Evolutionary conservation across 2,329 filamentous ascomycete species (phyloP), one percentile per base, ranked within the genome.

Genomic region (Annulohypoxylon truncatum): DNA sequence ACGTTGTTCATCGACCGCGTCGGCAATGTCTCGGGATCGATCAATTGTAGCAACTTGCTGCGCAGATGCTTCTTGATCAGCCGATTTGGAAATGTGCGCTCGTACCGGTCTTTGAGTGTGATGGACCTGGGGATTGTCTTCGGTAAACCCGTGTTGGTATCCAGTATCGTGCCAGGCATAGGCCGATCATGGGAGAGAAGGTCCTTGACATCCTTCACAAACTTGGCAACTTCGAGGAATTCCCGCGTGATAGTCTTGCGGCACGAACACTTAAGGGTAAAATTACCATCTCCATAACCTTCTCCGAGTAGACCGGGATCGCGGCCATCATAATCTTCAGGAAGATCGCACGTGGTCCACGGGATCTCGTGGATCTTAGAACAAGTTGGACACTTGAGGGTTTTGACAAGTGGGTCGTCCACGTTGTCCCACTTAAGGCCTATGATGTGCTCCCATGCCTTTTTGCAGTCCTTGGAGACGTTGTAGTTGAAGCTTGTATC

Each of bases 111-210:
- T 48, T 28, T 71, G 24, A 59, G 67, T 22, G 5, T 59, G 42
- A 15, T 65, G 29, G 1, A 10, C 1, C 26, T 9, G 26, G 72
- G 73, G 1, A 80, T 69, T 1, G 68, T 53, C 28, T 80, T 59
- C 2, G 88, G 86, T 13, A 80, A 76, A 0, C 91, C 91, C 0
- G 73, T 81, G 1, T 78, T 75, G 0, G 83, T 74, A 7, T 87
- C 81, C 6, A 93, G 81, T 3, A 93, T 75, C 0, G 91, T 93
- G 1, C 92, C 91, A 0, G 90, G 88, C 82, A 94, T 87, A 0
- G 90, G 88, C 1, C 79, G 74, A 12, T 81, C 71, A 2, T 82
- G 70, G 2, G 77, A 64, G 2, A 87, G 70, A 0, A 92, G 80
- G 0, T 73, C 72, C 22, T 82, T 74, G 4, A 85, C 77, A 71